phyloP scores from a whole-genome alignment of 2,329 filamentous ascomycete genomes.

The Cladosporium phlei region DNA sequence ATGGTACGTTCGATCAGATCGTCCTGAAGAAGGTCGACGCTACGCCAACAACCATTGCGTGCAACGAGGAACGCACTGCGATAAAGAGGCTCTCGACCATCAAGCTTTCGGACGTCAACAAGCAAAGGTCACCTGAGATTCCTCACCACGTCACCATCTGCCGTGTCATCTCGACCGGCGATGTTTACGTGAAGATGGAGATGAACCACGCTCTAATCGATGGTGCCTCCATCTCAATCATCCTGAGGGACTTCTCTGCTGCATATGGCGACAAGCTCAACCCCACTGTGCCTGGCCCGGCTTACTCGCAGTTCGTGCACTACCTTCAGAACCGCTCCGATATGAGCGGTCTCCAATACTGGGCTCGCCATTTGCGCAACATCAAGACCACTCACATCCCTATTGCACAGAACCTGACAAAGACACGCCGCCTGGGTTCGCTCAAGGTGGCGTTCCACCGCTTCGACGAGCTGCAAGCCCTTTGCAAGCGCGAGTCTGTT shows the following conservation, averaged over 20 bases:
- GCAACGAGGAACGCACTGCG: background rate
- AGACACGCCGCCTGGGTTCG: slow-evolving; percentile 5
- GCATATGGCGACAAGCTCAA: slow-evolving; percentile 6
- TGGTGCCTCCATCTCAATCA: slow-evolving; percentile 9
- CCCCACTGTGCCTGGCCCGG: background rate
- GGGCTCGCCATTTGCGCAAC: slow-evolving; percentile 5
- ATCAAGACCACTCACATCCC: slow-evolving; percentile 5
- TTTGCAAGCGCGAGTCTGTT: slow-evolving; percentile 1
- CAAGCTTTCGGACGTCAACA: slow-evolving; percentile 43
- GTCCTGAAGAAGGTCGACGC: slow-evolving; percentile 7
- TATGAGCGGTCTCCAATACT: slow-evolving; percentile 10
- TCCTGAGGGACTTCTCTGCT: slow-evolving; percentile 7
- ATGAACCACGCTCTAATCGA: slow-evolving; percentile 11
- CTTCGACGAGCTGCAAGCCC: slow-evolving; percentile 9
- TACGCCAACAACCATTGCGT: slow-evolving; percentile 4
- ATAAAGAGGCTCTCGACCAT: background rate
- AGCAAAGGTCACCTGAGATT: slow-evolving; percentile 22
- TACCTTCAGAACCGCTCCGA: slow-evolving; percentile 7
- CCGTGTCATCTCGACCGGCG: slow-evolving; percentile 11
- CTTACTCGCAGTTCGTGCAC: slow-evolving; percentile 5
- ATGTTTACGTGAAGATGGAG: slow-evolving; percentile 8
- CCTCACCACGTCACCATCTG: slow-evolving; percentile 12
- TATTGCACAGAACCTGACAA: slow-evolving; percentile 3
- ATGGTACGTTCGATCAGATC: slow-evolving; percentile 9
- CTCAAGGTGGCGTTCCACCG: slow-evolving; percentile 12